A percentile compares a stretch with the other conserved stretches of the same genome.
These are phyloP conservation scores for Wickerhamomyces sp. DNA, from an alignment of 1,139 yeast genomes.

Conservation along the genomic window DNA sequence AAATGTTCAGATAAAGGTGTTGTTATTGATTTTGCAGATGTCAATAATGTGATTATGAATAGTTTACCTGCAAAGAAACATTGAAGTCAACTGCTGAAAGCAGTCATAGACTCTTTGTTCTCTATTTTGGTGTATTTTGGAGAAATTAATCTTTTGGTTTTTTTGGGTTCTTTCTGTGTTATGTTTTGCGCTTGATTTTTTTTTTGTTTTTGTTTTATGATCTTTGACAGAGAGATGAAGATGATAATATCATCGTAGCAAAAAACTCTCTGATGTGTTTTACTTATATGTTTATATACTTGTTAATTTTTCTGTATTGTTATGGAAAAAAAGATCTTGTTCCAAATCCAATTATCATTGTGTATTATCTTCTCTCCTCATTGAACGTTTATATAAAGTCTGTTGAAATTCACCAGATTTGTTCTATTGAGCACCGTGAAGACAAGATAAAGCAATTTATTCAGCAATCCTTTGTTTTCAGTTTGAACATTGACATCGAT, in stretches of 20 bases:
- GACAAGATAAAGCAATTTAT: constrained; percentile 10
- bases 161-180: background rate
- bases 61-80: constrained; percentile 35
- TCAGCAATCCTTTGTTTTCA: constrained; percentile 5
- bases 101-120: too few relatives aligned
- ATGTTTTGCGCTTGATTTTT: too few relatives aligned
- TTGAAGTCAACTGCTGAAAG: too few relatives aligned
- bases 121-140: too few relatives aligned
- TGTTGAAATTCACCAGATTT: constrained; percentile 16
- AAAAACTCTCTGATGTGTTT: too few relatives aligned
- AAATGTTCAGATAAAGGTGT: constrained; percentile 92
- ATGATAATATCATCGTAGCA: too few relatives aligned
- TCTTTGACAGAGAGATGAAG: too few relatives aligned
- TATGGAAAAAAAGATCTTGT: too few relatives aligned
- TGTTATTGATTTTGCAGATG: constrained; percentile 75
- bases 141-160: background rate
- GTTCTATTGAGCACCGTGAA: constrained; percentile 13
- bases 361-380: constrained; percentile 1
- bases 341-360: too few relatives aligned
- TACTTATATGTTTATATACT: too few relatives aligned
- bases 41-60: constrained; percentile 40
- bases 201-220: too few relatives aligned
- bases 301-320: too few relatives aligned
- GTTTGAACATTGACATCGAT: constrained; percentile 9
- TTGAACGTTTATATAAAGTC: constrained; percentile 16